Evolutionary conservation across 371 early-diverging fungal species (phyloP), one percentile per base, ranked within the genome.

Genomic region (Mucor velutinosus): DNA sequence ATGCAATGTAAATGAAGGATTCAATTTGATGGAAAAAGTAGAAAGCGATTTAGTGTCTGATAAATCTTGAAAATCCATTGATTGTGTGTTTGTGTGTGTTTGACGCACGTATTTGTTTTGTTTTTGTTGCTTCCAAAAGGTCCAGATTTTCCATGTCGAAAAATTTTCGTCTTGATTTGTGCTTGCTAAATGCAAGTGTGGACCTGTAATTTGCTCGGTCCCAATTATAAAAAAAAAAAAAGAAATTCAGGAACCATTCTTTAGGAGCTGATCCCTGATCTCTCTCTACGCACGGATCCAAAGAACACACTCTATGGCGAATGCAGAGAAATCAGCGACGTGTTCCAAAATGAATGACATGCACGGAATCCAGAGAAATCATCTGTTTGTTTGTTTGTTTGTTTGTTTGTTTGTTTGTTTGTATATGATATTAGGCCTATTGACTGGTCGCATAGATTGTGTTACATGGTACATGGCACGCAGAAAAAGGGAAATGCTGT

Each of bases 41-140:
- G 70, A 49, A 21, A 78, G 64, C 5, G 66, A 67, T 61, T 78
- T 78, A 15, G 75, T 78, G 17, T 77, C 73, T 15, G 57, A 57
- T n/a, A 57, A 57, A 57, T 57, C 57, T 57, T 57, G 57, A 30
- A 57, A 57, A 33, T 57, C 57, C 57, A 57, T 57, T 23, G 10
- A 51, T 14, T 37, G 37, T 14, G 15, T 37, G 6, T 37, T 11
- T 37, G 11, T 23, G 21, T n/a, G 51, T 51, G 23, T 12, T 53
- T 23, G 23, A 23, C 27, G 53, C 23, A 53, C 27, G 21, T 27
- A 53, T 53, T 53, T 53, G 53, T 53, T 53, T 53, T 53, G 53
- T 53, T 6, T 49, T 8, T 53, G 14, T 53, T 21, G 11, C 12
- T 53, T 53, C 53, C 14, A 53, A 15, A 53, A 53, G 12, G 53